These are phyloP conservation scores for Lachnellula subtilissima DNA, from an alignment of 2,329 filamentous ascomycete genomes.

Conservation along the genomic window DNA sequence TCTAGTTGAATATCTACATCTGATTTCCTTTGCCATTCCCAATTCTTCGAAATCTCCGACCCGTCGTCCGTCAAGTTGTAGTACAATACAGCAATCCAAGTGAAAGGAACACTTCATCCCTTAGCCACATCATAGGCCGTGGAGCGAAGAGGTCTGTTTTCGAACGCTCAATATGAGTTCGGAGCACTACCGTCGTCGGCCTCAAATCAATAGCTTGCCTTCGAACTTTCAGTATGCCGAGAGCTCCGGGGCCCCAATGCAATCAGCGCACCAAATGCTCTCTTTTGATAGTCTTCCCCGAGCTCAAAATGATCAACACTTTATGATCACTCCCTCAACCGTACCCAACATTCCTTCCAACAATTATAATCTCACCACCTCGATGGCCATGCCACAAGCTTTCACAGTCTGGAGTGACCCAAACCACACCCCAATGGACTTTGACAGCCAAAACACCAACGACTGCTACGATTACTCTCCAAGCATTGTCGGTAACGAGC, in stretches of 20 bases:
- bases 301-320: conserved; percentile 18
- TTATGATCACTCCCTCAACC: conserved; percentile 18
- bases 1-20: conserved; percentile 29
- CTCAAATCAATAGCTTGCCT: conserved; percentile 21
- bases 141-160: conserved; percentile 14
- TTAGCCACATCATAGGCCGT: conserved; percentile 21
- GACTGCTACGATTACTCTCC: conserved; percentile 22
- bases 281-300: conserved; percentile 27
- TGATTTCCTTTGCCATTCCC: conserved; percentile 28
- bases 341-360: conserved; percentile 10
- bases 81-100: conserved; percentile 26
- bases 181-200: conserved; percentile 19
- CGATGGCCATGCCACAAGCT: conserved; percentile 19
- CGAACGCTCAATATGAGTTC: conserved; percentile 25
- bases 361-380: conserved; percentile 16
- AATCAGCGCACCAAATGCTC: conserved; percentile 18
- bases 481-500: conserved; percentile 13
- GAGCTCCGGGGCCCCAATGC: conserved; percentile 10
- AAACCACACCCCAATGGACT: conserved; percentile 8
- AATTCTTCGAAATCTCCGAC: conserved; percentile 28
- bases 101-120: conserved; percentile 22
- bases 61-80: conserved; percentile 18
- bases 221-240: conserved; percentile 21
- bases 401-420: conserved; percentile 16
- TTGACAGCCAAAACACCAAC: conserved; percentile 15